Conservation (phyloP, 2,329 filamentous ascomycete species). For the Fusarium compactum region DNA sequence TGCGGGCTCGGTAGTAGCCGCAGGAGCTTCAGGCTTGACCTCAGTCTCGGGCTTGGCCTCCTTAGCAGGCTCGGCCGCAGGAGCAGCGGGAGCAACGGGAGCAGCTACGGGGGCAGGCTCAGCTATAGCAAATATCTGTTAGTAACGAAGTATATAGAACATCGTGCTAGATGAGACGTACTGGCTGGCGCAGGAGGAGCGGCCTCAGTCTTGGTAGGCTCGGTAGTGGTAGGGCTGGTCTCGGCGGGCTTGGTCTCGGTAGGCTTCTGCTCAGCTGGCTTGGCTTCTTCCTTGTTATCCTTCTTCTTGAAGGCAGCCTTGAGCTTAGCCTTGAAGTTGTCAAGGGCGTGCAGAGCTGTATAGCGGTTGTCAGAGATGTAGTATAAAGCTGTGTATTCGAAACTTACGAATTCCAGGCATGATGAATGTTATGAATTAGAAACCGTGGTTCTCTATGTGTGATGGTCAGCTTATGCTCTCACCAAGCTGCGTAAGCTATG, state of each 20-base stretch:
- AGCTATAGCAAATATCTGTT: constrained; percentile 34
- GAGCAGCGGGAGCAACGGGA: constrained; percentile 34
- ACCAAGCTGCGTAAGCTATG: constrained; percentile 1
- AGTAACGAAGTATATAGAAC: constrained; percentile 9
- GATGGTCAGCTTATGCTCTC: constrained; percentile 27
- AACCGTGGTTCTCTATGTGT: constrained; percentile 11
- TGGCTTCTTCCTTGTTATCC: constrained; percentile 51
- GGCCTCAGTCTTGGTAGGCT: constrained; percentile 54
- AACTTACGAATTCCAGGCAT: constrained; percentile 68
- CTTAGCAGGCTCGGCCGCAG: constrained; percentile 45
- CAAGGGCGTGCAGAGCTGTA: constrained; percentile 62
- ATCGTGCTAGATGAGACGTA: constrained; percentile 40
- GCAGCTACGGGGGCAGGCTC: constrained; percentile 26
- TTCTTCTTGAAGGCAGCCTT: constrained; percentile 66
- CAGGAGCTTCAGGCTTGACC: constrained; percentile 42
- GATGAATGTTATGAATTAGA: constrained; percentile 42
- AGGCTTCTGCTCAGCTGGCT: constrained; percentile 41
- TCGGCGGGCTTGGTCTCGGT: constrained; percentile 34
- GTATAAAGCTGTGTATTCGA: background rate
- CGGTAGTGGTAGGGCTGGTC: constrained; percentile 45
- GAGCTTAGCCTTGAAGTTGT: constrained; percentile 68
- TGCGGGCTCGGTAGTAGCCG: constrained; percentile 44
- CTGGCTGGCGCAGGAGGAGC: constrained; percentile 49
- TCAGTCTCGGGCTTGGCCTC: constrained; percentile 48
- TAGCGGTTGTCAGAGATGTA: constrained; percentile 42